These are phyloP conservation scores for Kodamaea sp. DNA, from an alignment of 1,139 yeast genomes.

Conservation along the genomic window DNA sequence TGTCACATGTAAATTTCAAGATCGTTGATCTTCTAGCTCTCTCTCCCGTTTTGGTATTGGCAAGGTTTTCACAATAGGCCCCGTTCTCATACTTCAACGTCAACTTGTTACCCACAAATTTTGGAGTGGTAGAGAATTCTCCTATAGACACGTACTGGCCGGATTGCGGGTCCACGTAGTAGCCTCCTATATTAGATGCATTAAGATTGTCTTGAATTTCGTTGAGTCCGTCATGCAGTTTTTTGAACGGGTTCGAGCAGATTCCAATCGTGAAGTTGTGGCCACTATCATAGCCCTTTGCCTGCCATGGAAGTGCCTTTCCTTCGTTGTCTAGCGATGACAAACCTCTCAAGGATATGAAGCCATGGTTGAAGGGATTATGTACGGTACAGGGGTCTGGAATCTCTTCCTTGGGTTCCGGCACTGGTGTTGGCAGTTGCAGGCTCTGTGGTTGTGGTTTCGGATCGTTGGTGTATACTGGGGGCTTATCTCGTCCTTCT, in stretches of 20 bases:
- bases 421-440: not conserved
- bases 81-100: conserved; percentile 74
- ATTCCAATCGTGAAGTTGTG: conserved; percentile 78
- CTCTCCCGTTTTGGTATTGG: conserved; percentile 38
- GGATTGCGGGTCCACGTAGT: conserved; percentile 55
- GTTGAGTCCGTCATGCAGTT: conserved; percentile 26
- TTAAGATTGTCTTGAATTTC: conserved; percentile 42
- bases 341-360: conserved; percentile 55
- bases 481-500: not conserved
- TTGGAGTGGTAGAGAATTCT: conserved; percentile 57
- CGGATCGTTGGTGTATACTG: not conserved
- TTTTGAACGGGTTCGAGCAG: conserved; percentile 65
- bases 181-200: conserved; percentile 63
- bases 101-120: conserved; percentile 69
- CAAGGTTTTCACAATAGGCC: conserved; percentile 54
- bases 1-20: conserved; percentile 76
- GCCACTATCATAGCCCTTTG: conserved; percentile 71
- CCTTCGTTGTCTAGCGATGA: conserved; percentile 44
- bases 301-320: conserved; percentile 57
- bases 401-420: conserved; percentile 15
- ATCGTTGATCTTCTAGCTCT: conserved; percentile 61
- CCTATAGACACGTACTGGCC: conserved; percentile 66
- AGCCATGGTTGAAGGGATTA: conserved; percentile 54
- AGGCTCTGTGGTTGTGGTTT: not conserved
- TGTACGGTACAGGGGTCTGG: conserved; percentile 55